Evolutionary conservation across 2,329 filamentous ascomycete genomes (phyloP).

Genomic region (Myriosclerotinia duriaeana): DNA sequence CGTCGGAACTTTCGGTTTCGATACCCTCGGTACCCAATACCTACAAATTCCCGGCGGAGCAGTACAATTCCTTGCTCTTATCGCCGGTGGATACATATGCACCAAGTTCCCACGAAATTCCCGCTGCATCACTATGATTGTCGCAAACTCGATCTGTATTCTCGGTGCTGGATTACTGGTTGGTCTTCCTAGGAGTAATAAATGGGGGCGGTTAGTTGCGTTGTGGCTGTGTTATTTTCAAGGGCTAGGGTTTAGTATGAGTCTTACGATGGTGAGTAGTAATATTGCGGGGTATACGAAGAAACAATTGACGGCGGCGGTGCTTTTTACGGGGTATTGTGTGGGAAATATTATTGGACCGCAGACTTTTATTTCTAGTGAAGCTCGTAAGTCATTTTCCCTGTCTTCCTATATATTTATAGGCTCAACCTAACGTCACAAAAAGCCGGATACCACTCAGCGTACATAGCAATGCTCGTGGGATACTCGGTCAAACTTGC

Average conservation of each 20-base stretch:
- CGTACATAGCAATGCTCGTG: conserved; percentile 49
- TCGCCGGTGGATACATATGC: conserved; percentile 53
- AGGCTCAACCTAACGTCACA: not conserved
- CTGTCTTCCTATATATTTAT: conserved; percentile 3
- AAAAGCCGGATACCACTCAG: conserved; percentile 41
- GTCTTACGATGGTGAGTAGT: conserved; percentile 52
- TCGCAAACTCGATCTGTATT: conserved; percentile 56
- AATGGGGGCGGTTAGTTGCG: conserved; percentile 57
- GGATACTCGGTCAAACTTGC: conserved; percentile 55
- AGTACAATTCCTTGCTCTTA: conserved; percentile 54
- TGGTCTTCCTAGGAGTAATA: conserved; percentile 50
- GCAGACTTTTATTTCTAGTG: conserved; percentile 36
- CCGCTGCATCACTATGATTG: conserved; percentile 55
- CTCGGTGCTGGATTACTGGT: conserved; percentile 53
- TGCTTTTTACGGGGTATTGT: conserved; percentile 55
- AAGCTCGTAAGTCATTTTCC: conserved; percentile 33
- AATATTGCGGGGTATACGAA: conserved; percentile 57
- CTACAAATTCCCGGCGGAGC: conserved; percentile 61
- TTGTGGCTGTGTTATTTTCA: conserved; percentile 59
- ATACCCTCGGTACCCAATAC: conserved; percentile 53
- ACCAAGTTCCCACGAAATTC: conserved; percentile 51
- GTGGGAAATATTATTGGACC: conserved; percentile 54
- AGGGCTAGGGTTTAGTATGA: conserved; percentile 54
- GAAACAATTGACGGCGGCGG: conserved; percentile 52
- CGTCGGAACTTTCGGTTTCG: conserved; percentile 38